Evolutionary conservation across 345 rosid genomes (phyloP).

Genomic region (Physaria fendleri): DNA sequence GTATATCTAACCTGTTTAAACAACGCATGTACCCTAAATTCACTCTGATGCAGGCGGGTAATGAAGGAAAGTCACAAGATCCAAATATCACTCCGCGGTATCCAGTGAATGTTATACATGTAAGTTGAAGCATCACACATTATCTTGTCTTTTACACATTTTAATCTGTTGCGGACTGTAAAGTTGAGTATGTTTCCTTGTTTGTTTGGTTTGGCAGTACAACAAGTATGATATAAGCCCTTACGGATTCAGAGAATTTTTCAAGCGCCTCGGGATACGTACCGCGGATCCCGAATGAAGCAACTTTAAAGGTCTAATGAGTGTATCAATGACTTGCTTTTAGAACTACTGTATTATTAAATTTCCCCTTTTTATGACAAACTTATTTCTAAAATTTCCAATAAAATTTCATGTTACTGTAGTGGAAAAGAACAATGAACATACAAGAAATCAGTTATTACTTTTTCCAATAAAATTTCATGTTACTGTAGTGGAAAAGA

Average conservation of each 20-base stretch:
- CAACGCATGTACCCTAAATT: not conserved
- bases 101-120: conserved; percentile 82
- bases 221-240: conserved; percentile 74
- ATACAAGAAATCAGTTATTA: no score
- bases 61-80: conserved; percentile 56
- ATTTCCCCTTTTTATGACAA: conserved; percentile 3
- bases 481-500: no score
- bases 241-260: conserved; percentile 90
- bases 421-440: no score
- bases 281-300: conserved; percentile 35
- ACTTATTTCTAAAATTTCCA: no score
- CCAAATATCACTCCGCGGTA: conserved; percentile 58
- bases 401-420: no score
- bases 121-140: conserved; percentile 35
- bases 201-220: conserved; percentile 46
- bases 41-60: conserved; percentile 49
- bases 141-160: not conserved
- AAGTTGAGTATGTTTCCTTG: not conserved
- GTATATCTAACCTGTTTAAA: not conserved
- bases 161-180: not conserved
- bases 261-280: conserved; percentile 64
- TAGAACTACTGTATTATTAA: not conserved
- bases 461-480: no score
- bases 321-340: conserved; percentile 1
- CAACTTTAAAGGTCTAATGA: conserved; percentile 3